These are phyloP conservation scores for Penicillium sp. DNA, from an alignment of 2,329 filamentous ascomycete genomes.

Conservation along the genomic window DNA sequence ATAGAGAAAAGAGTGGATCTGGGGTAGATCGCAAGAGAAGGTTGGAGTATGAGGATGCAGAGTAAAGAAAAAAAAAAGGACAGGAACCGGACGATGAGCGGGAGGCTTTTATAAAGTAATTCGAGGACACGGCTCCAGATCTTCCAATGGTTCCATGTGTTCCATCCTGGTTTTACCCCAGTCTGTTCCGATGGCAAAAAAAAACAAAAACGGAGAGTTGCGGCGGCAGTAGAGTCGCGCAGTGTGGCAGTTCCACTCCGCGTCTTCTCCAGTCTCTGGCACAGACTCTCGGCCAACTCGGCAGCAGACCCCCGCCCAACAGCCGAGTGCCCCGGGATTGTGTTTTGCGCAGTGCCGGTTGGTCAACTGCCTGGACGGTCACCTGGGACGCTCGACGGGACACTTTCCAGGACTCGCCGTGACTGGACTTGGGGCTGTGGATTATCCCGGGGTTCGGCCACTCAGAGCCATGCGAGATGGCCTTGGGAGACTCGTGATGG, in stretches of 20 bases:
- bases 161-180: background rate
- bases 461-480: background rate
- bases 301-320: slow-evolving; percentile 12
- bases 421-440: background rate
- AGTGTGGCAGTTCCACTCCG: too few relatives aligned
- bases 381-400: background rate
- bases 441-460: background rate
- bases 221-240: background rate
- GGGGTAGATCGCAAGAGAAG: background rate
- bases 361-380: background rate
- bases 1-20: background rate
- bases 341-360: slow-evolving; percentile 16
- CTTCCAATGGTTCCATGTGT: background rate
- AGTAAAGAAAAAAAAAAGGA: background rate
- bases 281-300: background rate
- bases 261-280: too few relatives aligned
- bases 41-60: background rate
- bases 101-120: slow-evolving; percentile 1
- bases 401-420: background rate
- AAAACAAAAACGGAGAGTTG: too few relatives aligned
- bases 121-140: background rate
- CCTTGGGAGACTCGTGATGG: background rate
- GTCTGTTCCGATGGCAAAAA: background rate
- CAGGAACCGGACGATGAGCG: background rate
- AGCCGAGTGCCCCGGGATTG: slow-evolving; percentile 21